These are phyloP conservation scores for Pythium dissimile DNA, from an alignment of 352 stramenopile genomes.

Conservation along the genomic window DNA sequence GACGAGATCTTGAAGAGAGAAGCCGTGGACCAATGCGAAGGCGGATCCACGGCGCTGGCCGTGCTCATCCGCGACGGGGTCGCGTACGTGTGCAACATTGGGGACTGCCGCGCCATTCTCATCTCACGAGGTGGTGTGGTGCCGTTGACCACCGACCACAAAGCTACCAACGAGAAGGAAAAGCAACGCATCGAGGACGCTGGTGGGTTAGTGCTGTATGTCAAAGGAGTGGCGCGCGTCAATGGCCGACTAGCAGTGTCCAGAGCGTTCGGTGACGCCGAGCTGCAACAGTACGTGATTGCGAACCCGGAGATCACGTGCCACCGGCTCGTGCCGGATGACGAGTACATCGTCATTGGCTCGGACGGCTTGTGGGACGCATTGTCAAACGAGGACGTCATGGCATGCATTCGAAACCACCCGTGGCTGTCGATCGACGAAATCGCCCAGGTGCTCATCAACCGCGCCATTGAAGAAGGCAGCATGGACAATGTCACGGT, in stretches of 20 bases:
- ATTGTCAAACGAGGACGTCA: slow-evolving; percentile 66
- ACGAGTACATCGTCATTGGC: slow-evolving; percentile 75
- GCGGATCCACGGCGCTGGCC: slow-evolving; percentile 59
- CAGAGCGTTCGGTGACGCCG: slow-evolving; percentile 65
- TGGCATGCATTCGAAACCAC: slow-evolving; percentile 57
- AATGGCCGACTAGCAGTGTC: slow-evolving; percentile 68
- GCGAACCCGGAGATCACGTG: slow-evolving; percentile 57
- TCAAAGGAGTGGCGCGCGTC: slow-evolving; percentile 68
- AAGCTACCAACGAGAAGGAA: slow-evolving; percentile 60
- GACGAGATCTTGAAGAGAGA: slow-evolving; percentile 63
- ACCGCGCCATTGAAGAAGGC: slow-evolving; percentile 63
- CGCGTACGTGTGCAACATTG: slow-evolving; percentile 68
- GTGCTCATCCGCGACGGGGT: slow-evolving; percentile 48
- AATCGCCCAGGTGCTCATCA: slow-evolving; percentile 53
- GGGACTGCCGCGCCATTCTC: slow-evolving; percentile 72
- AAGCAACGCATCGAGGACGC: slow-evolving; percentile 65
- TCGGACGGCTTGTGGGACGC: slow-evolving; percentile 79
- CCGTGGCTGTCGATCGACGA: slow-evolving; percentile 60
- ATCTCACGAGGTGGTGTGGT: slow-evolving; percentile 34
- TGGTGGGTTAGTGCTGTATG: slow-evolving; percentile 68
- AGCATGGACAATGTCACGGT: slow-evolving; percentile 80
- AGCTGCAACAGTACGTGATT: slow-evolving; percentile 59
- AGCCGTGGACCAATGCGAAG: slow-evolving; percentile 39
- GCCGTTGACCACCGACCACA: slow-evolving; percentile 74
- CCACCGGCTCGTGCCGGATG: slow-evolving; percentile 39